Conservation (phyloP, 306 rosid species). For the Dicorynia guianensis region DNA sequence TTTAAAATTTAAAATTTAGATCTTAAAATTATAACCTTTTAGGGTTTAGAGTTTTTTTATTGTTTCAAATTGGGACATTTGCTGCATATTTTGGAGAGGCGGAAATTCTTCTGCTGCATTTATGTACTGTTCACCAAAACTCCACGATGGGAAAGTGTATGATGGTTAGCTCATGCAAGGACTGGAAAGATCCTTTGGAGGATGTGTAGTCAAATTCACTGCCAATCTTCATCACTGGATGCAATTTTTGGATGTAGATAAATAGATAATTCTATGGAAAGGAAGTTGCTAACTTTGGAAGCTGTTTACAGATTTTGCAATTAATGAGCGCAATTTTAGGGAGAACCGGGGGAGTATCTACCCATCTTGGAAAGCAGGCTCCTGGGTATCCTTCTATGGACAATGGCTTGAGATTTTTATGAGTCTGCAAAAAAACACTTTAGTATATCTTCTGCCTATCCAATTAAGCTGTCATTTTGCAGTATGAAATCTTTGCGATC, state of each 20-base stretch:
- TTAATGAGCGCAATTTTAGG: slow-evolving; percentile 30
- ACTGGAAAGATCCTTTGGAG: slow-evolving; percentile 11
- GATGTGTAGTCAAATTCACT: slow-evolving; percentile 12
- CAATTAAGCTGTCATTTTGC: slow-evolving; percentile 1
- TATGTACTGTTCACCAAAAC: slow-evolving; percentile 27
- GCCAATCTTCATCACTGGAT: slow-evolving; percentile 27
- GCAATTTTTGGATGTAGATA: slow-evolving; percentile 38
- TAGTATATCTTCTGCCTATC: background rate
- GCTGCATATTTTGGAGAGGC: slow-evolving; percentile 13
- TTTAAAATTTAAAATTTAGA: too few species aligned
- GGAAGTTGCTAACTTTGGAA: slow-evolving; percentile 36
- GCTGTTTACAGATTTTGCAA: slow-evolving; percentile 31
- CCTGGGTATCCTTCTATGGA: slow-evolving; percentile 30
- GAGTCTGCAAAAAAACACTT: slow-evolving; percentile 30
- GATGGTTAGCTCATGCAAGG: slow-evolving; percentile 32
- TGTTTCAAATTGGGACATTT: slow-evolving; percentile 29
- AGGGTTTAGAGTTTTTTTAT: background rate
- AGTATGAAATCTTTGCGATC: background rate
- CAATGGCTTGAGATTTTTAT: slow-evolving; percentile 17
- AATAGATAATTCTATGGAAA: slow-evolving; percentile 12
- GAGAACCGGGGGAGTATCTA: slow-evolving; percentile 18
- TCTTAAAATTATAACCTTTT: too few species aligned
- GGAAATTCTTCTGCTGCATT: slow-evolving; percentile 1
- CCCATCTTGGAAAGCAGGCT: slow-evolving; percentile 31
- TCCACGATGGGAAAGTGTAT: slow-evolving; percentile 33